Evolutionary conservation across 495 filamentous ascomycete species (phyloP).

Genomic region (Neurospora hispaniola): DNA sequence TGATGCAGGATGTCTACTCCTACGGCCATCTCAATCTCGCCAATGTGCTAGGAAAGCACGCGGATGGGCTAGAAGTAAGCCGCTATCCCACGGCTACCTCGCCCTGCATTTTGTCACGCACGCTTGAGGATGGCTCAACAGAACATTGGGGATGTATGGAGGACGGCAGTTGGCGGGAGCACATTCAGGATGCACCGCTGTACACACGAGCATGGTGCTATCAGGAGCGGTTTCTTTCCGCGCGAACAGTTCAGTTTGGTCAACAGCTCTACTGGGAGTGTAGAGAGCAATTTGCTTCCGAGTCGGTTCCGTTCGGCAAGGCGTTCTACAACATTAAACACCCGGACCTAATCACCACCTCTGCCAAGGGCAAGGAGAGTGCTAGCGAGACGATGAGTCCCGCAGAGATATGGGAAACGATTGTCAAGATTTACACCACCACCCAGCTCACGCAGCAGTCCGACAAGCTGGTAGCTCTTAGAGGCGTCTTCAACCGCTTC

Average conservation of each 20-base stretch:
- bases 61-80: background rate
- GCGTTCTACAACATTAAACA: background rate
- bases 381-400: background rate
- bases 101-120: background rate
- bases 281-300: background rate
- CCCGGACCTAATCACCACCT: background rate
- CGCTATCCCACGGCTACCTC: background rate
- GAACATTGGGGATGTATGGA: background rate
- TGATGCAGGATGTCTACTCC: background rate
- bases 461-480: background rate
- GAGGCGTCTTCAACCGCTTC: background rate
- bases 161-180: background rate
- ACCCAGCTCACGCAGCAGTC: background rate
- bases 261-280: background rate
- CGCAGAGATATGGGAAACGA: background rate
- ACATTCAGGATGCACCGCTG: background rate
- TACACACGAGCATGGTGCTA: background rate
- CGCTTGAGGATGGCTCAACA: background rate
- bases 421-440: background rate
- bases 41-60: background rate
- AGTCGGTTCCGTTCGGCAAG: background rate
- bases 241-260: background rate
- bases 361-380: background rate
- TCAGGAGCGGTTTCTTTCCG: background rate
- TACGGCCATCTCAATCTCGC: background rate